phyloP scores from a whole-genome alignment of 371 early-diverging fungal species.

The Quaeritorhiza haematococci region DNA sequence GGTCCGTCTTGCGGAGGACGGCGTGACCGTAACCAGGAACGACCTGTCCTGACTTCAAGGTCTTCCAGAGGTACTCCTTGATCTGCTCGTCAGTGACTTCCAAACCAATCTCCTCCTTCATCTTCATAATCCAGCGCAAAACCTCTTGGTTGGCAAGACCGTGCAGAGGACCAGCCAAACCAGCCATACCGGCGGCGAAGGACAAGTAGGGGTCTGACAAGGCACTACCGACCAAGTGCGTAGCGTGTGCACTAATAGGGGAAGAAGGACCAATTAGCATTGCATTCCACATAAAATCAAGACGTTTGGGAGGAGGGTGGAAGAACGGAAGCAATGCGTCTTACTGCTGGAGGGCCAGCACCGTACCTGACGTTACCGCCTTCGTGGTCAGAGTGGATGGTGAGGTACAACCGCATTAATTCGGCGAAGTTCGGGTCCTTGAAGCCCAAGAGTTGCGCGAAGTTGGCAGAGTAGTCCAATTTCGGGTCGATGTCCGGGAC shows the following conservation, averaged over 20 bases:
- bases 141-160: slow-evolving; percentile 99
- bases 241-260: slow-evolving; percentile 57
- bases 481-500: slow-evolving; percentile 72
- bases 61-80: slow-evolving; percentile 93
- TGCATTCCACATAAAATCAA: no score
- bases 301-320: no score
- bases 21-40: slow-evolving; percentile 99
- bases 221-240: slow-evolving; percentile 94
- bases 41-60: slow-evolving; percentile 92
- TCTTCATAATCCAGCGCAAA: slow-evolving; percentile 91
- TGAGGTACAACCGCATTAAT: slow-evolving; percentile 96
- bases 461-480: slow-evolving; percentile 92
- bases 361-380: slow-evolving; percentile 96
- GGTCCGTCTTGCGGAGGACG: slow-evolving; percentile 96
- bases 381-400: slow-evolving; percentile 99
- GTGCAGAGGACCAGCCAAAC: slow-evolving; percentile 98
- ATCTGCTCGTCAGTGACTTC: slow-evolving; percentile 87
- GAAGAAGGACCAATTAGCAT: no score
- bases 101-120: slow-evolving; percentile 81
- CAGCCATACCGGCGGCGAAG: slow-evolving; percentile 95
- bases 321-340: no score
- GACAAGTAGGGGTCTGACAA: slow-evolving; percentile 97
- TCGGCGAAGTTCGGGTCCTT: slow-evolving; percentile 88
- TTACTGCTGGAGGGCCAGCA: slow-evolving; percentile 38
- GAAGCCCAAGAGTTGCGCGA: slow-evolving; percentile 89